Percentiles rank a stretch among this genome's conserved stretches.
Conservation (phyloP, 148 eudicot genomes). For the Simmondsia chinensis region DNA sequence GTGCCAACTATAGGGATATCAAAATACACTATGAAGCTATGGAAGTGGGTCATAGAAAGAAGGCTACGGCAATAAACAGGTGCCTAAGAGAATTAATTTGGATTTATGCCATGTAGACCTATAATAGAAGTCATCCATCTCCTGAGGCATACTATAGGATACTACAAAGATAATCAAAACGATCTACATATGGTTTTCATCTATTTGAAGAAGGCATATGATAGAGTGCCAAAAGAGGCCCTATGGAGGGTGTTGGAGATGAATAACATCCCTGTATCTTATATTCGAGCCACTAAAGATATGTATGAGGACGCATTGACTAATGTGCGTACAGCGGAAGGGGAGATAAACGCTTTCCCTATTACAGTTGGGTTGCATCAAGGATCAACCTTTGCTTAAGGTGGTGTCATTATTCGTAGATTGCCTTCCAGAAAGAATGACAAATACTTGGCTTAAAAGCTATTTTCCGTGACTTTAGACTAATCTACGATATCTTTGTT, state of each 20-base stretch:
- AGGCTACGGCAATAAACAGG: neutral
- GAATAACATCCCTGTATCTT: neutral
- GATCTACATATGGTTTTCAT: conserved; percentile 5
- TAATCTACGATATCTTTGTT: too few species aligned
- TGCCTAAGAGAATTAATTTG: neutral
- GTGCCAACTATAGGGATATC: neutral
- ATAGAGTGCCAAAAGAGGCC: neutral
- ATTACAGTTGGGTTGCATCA: too few species aligned
- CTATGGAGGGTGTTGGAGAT: neutral
- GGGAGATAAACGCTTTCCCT: neutral
- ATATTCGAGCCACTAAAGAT: neutral
- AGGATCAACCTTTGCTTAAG: too few species aligned
- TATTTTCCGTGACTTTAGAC: too few species aligned
- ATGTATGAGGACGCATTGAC: neutral
- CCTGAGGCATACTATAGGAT: neutral
- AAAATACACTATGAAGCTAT: neutral
- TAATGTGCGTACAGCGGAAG: neutral
- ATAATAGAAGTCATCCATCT: neutral
- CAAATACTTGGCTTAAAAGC: too few species aligned
- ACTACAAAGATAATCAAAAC: neutral
- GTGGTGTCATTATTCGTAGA: too few species aligned
- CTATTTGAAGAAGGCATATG: conserved; percentile 2
- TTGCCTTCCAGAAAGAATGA: too few species aligned
- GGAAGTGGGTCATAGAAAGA: neutral
- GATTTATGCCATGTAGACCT: neutral